Evolutionary conservation across 257 asterid genomes (phyloP).

Genomic region (Nicotiana undulata): DNA sequence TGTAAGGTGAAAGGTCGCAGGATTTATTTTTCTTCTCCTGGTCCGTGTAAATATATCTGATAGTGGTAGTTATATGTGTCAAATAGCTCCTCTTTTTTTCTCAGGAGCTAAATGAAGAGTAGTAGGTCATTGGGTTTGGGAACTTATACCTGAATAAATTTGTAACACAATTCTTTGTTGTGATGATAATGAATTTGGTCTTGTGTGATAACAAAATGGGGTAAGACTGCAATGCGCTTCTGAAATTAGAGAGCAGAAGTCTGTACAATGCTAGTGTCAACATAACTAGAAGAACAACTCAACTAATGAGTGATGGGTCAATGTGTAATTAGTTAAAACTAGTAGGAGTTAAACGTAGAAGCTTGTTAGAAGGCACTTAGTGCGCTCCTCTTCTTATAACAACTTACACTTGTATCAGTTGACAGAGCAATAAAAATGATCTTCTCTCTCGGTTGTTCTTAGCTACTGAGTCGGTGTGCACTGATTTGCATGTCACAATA

Average conservation of each 20-base stretch:
- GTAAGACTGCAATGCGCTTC: background rate
- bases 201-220: background rate
- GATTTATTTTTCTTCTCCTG: background rate
- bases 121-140: background rate
- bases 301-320: no score
- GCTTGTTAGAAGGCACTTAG: no score
- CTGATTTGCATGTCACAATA: no score
- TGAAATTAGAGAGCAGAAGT: background rate
- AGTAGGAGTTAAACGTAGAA: no score
- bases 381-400: no score
- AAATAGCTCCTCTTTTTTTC: constrained; percentile 1
- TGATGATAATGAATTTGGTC: background rate
- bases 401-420: no score
- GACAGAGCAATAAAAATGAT: no score
- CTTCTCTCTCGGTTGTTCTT: no score
- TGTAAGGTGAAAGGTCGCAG: constrained; percentile 25
- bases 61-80: constrained; percentile 1
- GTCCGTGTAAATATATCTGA: constrained; percentile 5
- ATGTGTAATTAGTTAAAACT: no score
- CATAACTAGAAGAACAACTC: no score
- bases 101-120: constrained; percentile 20
- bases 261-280: background rate
- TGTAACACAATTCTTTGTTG: background rate
- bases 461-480: no score
- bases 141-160: background rate